A percentile compares a stretch with the other conserved stretches of the same genome.
Evolutionary conservation across 257 asterid species (phyloP).

Genomic region (Coffea canephora): DNA sequence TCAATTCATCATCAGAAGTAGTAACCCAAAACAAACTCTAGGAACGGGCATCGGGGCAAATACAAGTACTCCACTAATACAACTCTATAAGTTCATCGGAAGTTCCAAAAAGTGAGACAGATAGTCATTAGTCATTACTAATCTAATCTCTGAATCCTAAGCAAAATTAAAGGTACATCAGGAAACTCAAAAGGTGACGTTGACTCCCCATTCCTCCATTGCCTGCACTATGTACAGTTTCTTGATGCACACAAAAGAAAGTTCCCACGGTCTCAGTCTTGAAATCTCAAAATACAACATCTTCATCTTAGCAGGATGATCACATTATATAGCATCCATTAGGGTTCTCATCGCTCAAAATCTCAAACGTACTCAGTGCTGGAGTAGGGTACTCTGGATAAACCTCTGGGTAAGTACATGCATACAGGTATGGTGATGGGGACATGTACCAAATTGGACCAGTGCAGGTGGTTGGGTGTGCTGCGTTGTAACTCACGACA

Average conservation of each 20-base stretch:
- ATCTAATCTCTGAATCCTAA: constrained; percentile 19
- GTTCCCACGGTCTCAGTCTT: background rate
- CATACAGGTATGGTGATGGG: constrained; percentile 43
- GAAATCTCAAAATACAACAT: background rate
- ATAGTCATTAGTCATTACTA: constrained; percentile 13
- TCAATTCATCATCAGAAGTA: background rate
- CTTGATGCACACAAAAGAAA: background rate
- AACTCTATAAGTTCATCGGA: background rate
- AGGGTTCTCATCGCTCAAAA: constrained; percentile 81
- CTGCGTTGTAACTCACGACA: constrained; percentile 59
- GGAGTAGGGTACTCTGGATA: constrained; percentile 32
- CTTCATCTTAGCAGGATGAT: constrained; percentile 13
- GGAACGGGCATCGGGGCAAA: background rate
- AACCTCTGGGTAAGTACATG: constrained; percentile 31
- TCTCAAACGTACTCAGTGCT: constrained; percentile 56
- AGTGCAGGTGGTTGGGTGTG: constrained; percentile 37
- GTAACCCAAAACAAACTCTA: background rate
- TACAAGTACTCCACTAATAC: background rate
- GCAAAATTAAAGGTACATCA: constrained; percentile 19
- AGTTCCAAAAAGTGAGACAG: constrained; percentile 1
- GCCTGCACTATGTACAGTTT: constrained; percentile 10
- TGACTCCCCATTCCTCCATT: constrained; percentile 1
- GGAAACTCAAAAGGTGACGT: constrained; percentile 6
- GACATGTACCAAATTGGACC: constrained; percentile 49
- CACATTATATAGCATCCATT: constrained; percentile 66